phyloP scores from a whole-genome alignment of 805 yeast species.

The Metschnikowia noctiluminum region DNA sequence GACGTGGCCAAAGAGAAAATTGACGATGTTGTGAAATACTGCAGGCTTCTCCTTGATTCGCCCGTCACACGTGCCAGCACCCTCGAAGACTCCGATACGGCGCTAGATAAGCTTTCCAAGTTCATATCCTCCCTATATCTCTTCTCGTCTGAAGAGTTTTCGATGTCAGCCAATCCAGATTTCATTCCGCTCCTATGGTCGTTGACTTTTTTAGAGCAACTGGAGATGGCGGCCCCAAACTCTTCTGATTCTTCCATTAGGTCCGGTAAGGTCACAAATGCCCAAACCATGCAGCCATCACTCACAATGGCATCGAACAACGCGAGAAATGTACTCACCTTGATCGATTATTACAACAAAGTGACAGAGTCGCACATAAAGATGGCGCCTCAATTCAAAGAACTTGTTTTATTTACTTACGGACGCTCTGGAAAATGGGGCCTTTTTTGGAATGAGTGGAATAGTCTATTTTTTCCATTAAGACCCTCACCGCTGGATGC shows the following conservation, averaged over 20 bases:
- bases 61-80: conserved; percentile 18
- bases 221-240: conserved; percentile 21
- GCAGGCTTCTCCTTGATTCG: conserved; percentile 35
- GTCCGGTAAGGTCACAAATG: conserved; percentile 7
- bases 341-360: conserved; percentile 22
- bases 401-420: conserved; percentile 32
- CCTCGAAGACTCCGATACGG: conserved; percentile 18
- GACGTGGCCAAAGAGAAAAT: conserved; percentile 19
- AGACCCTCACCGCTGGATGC: conserved; percentile 6
- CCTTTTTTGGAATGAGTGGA: conserved; percentile 40
- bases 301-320: conserved; percentile 25
- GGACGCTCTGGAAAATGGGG: conserved; percentile 40
- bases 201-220: conserved; percentile 21
- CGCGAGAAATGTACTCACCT: conserved; percentile 27
- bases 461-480: conserved; percentile 13
- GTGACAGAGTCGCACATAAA: not conserved
- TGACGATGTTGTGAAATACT: conserved; percentile 29
- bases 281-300: conserved; percentile 3
- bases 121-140: conserved; percentile 26
- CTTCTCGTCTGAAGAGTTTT: conserved; percentile 25
- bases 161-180: conserved; percentile 24
- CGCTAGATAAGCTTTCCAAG: conserved; percentile 24
- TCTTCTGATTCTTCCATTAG: conserved; percentile 23
- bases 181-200: conserved; percentile 37
- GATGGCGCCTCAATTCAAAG: conserved; percentile 24